phyloP scores from a whole-genome alignment of 805 yeast genomes.

The Candida michaelii region DNA sequence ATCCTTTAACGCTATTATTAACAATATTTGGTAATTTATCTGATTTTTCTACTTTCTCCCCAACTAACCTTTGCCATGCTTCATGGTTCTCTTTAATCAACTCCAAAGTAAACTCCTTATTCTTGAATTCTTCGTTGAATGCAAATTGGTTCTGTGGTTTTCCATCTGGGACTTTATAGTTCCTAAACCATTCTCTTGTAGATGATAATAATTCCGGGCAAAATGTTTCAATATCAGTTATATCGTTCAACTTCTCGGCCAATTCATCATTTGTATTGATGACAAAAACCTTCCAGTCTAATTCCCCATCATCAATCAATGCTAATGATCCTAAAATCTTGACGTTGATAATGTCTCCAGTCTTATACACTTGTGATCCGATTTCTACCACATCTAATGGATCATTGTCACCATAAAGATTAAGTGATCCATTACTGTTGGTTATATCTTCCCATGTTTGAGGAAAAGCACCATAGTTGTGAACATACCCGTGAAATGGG shows the following conservation, averaged over 20 bases:
- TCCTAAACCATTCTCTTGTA: constrained; percentile 97
- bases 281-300: constrained; percentile 91
- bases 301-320: constrained; percentile 86
- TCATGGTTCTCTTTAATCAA: constrained; percentile 78
- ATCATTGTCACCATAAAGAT: constrained; percentile 44
- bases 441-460: constrained; percentile 99
- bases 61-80: constrained; percentile 78
- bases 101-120: constrained; percentile 81
- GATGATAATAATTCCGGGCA: constrained; percentile 93
- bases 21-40: constrained; percentile 31
- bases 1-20: constrained; percentile 36
- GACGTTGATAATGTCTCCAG: constrained; percentile 81
- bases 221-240: constrained; percentile 85
- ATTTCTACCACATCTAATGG: constrained; percentile 78
- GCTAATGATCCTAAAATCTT: constrained; percentile 95
- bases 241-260: constrained; percentile 81
- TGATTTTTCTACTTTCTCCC: constrained; percentile 48
- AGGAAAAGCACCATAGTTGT: constrained; percentile 85
- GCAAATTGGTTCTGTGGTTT: constrained; percentile 96
- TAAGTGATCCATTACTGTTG: constrained; percentile 43
- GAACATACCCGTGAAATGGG: constrained; percentile 83
- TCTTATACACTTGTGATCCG: constrained; percentile 63
- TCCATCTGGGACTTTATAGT: constrained; percentile 97
- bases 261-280: constrained; percentile 82
- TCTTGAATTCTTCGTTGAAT: constrained; percentile 90